These are phyloP conservation scores for Aspergillus tanneri DNA, from an alignment of 2,329 filamentous ascomycete species.

Conservation along the genomic window DNA sequence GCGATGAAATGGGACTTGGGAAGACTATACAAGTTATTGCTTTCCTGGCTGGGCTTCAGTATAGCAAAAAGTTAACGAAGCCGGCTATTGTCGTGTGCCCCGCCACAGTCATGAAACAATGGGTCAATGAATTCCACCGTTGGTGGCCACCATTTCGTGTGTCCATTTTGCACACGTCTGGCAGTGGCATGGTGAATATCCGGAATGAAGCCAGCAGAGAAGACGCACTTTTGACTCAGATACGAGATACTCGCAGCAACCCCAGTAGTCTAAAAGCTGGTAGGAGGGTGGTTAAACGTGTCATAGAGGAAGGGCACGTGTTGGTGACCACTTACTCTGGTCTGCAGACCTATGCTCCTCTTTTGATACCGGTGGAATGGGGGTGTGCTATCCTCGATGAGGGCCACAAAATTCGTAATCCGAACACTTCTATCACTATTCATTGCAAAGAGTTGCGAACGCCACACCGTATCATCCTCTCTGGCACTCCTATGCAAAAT, in stretches of 20 bases:
- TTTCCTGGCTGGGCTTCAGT: conserved; percentile 86
- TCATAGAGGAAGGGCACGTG: conserved; percentile 82
- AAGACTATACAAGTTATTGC: conserved; percentile 84
- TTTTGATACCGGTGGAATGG: conserved; percentile 82
- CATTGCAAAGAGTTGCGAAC: conserved; percentile 93
- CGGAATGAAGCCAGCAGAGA: conserved; percentile 61
- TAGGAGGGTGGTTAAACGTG: conserved; percentile 75
- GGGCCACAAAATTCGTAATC: conserved; percentile 97
- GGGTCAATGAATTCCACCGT: conserved; percentile 96
- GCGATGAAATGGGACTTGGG: conserved; percentile 98
- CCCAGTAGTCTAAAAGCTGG: conserved; percentile 65
- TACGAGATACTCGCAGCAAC: conserved; percentile 43
- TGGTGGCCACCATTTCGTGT: conserved; percentile 99
- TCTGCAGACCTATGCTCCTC: conserved; percentile 84
- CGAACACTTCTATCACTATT: conserved; percentile 90
- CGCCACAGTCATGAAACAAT: conserved; percentile 91
- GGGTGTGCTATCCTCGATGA: conserved; percentile 93
- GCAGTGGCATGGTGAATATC: conserved; percentile 91
- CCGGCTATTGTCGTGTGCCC: conserved; percentile 91
- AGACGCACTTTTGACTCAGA: conserved; percentile 60
- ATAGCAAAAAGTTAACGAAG: conserved; percentile 79
- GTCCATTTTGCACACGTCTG: conserved; percentile 90
- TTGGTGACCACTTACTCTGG: conserved; percentile 95
- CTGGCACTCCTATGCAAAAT: conserved; percentile 97
- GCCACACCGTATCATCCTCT: conserved; percentile 85